Conservation (phyloP, 2,329 filamentous ascomycete genomes). For the Cryoendolithus antarcticus region DNA sequence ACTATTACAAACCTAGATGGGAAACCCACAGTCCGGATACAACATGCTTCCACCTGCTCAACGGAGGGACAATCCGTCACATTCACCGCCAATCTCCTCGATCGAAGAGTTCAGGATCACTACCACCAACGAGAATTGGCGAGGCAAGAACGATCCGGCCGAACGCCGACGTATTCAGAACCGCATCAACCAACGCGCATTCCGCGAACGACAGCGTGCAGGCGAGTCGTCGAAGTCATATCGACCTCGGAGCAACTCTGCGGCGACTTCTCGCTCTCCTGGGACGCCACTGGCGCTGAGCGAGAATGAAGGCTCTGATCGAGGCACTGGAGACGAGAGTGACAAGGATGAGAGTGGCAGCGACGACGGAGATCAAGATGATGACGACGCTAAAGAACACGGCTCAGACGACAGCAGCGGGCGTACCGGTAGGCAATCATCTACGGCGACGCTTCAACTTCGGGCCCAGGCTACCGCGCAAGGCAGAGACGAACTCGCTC, state of each 20-base stretch:
- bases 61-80: too few species aligned
- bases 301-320: background rate
- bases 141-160: conserved; percentile 18
- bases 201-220: conserved; percentile 18
- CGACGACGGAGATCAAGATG: conserved; percentile 1
- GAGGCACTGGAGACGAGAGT: background rate
- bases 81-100: too few species aligned
- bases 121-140: conserved; percentile 19
- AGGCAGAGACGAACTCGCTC: conserved; percentile 17
- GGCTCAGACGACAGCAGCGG: background rate
- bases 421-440: too few species aligned
- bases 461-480: too few species aligned
- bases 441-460: too few species aligned
- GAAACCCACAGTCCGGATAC: too few species aligned
- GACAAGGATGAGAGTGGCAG: background rate
- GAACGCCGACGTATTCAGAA: conserved; percentile 22
- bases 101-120: conserved; percentile 2
- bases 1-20: too few species aligned
- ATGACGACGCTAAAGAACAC: conserved; percentile 1
- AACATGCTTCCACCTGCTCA: too few species aligned
- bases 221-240: conserved; percentile 15
- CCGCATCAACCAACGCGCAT: conserved; percentile 20
- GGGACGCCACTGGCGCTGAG: background rate
- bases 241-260: conserved; percentile 9
- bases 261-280: conserved; percentile 1